Evolutionary conservation across 2,329 filamentous ascomycete genomes (phyloP), one percentile per base, ranked within the genome.

Genomic region (Aspergillus hortae): DNA sequence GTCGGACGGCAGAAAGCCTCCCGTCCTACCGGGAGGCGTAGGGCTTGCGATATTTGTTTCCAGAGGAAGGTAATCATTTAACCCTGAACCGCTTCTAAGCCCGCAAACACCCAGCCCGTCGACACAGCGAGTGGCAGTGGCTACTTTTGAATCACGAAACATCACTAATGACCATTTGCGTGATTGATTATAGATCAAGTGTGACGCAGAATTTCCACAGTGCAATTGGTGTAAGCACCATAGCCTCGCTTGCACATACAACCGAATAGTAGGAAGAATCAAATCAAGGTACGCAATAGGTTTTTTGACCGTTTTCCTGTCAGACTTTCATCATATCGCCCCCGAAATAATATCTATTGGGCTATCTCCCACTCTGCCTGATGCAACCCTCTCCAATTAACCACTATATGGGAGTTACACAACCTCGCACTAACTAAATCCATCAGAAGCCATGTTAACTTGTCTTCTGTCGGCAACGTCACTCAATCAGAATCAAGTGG

Each of bases 211-310:
- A 4, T 46, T 48, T 10, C 53, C 56, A 4, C 55, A 56, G 19
- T 59, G 56, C 47, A 52, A 59, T 21, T 59, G 56, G 53, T 59
- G 57, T 48, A 46, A 53, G 45, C 57, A 58, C 36, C 57, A 58
- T 14, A 54, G 44, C 45, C 49, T 56, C 11, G 51, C 56, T 12
- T 59, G 57, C 23, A 59, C 56, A 14, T 58, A 53, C 30, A 54
- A 50, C 40, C 40, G 55, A 36, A n/a, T 56, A n/a, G 6, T 35
- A 6, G 27, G 44, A 27, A 23, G 21, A 11, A 32, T 35, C 3
- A 21, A 49, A 15, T 25, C 10, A 49, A 46, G 46, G 46, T 52
- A 44, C 23, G 45, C 35, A 43, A 12, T 23, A 46, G 32, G 9
- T 46, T 19, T 46, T 46, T 33, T 30, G 27, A 30, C 3, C 9